phyloP scores from a whole-genome alignment of 345 rosid species.

The Mangifera indica region DNA sequence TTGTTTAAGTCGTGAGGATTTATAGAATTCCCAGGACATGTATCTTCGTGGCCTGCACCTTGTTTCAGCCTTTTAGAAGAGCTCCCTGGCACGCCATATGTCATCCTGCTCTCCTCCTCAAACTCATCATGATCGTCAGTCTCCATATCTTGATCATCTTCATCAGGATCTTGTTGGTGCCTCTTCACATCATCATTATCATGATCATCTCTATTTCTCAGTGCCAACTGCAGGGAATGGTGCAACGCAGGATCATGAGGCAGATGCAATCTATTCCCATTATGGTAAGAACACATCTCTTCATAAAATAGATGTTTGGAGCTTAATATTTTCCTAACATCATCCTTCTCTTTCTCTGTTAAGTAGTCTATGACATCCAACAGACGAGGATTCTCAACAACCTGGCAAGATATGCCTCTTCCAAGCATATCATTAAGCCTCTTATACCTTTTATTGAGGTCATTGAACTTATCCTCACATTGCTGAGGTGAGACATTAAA shows the following conservation, averaged over 20 bases:
- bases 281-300: conserved; percentile 97
- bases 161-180: conserved; percentile 64
- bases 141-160: conserved; percentile 71
- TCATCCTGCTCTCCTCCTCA: conserved; percentile 52
- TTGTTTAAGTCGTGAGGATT: conserved; percentile 40
- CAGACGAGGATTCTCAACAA: conserved; percentile 83
- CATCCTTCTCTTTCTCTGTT: conserved; percentile 77
- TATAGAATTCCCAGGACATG: conserved; percentile 38
- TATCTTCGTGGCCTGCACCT: conserved; percentile 51
- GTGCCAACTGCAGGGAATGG: conserved; percentile 69
- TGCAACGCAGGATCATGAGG: conserved; percentile 88
- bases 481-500: conserved; percentile 92
- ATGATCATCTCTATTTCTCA: conserved; percentile 70
- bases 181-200: conserved; percentile 59
- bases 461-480: conserved; percentile 94
- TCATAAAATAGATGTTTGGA: conserved; percentile 92
- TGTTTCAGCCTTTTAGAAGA: conserved; percentile 64
- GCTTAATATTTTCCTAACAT: conserved; percentile 77
- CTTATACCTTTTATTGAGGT: conserved; percentile 89
- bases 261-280: conserved; percentile 77
- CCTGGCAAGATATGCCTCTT: conserved; percentile 85
- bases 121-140: conserved; percentile 69
- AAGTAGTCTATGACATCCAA: conserved; percentile 69
- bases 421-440: conserved; percentile 93
- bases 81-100: conserved; percentile 39